Evolutionary conservation across 495 filamentous ascomycete species (phyloP).

Genomic region (Aspergillus heteromorphus): DNA sequence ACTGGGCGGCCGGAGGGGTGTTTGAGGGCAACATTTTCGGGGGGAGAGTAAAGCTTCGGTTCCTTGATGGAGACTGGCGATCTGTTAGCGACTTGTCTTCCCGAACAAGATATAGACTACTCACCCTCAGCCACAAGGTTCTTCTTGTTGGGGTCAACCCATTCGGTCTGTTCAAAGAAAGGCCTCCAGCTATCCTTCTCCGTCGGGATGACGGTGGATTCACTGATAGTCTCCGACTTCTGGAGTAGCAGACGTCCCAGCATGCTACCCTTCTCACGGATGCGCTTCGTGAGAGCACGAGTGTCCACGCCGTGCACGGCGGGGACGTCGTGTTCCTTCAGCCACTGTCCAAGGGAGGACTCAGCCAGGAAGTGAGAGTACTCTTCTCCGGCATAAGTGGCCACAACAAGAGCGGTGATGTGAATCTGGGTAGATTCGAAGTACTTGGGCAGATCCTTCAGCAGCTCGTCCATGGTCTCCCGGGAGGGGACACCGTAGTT

Average conservation of each 20-base stretch:
- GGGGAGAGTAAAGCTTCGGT: slow-evolving; percentile 75
- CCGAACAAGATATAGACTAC: slow-evolving; percentile 18
- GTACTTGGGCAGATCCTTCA: slow-evolving; percentile 78
- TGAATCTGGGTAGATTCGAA: slow-evolving; percentile 92
- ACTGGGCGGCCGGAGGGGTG: slow-evolving; percentile 82
- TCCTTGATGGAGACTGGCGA: slow-evolving; percentile 74
- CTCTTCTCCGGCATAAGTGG: slow-evolving; percentile 87
- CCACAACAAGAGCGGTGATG: slow-evolving; percentile 81
- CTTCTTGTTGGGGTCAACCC: slow-evolving; percentile 85
- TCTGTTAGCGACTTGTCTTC: slow-evolving; percentile 1
- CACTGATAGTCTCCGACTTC: slow-evolving; percentile 49
- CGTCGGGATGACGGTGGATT: slow-evolving; percentile 32
- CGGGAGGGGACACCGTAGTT: slow-evolving; percentile 94
- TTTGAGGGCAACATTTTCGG: slow-evolving; percentile 58
- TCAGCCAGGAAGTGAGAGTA: slow-evolving; percentile 89
- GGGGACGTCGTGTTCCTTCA: slow-evolving; percentile 92
- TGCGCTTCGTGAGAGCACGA: slow-evolving; percentile 85
- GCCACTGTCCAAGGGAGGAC: slow-evolving; percentile 87
- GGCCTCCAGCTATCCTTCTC: slow-evolving; percentile 53
- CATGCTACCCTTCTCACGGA: slow-evolving; percentile 93
- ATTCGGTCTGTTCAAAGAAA: slow-evolving; percentile 70
- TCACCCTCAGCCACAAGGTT: slow-evolving; percentile 94
- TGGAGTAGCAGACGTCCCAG: slow-evolving; percentile 81
- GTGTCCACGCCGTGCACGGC: slow-evolving; percentile 97
- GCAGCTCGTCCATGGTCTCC: slow-evolving; percentile 71